Percentiles rank a stretch among this genome's conserved stretches.
phyloP scores from a whole-genome alignment of 768 basidiomycete species.

The Phylloporus scabripes region DNA sequence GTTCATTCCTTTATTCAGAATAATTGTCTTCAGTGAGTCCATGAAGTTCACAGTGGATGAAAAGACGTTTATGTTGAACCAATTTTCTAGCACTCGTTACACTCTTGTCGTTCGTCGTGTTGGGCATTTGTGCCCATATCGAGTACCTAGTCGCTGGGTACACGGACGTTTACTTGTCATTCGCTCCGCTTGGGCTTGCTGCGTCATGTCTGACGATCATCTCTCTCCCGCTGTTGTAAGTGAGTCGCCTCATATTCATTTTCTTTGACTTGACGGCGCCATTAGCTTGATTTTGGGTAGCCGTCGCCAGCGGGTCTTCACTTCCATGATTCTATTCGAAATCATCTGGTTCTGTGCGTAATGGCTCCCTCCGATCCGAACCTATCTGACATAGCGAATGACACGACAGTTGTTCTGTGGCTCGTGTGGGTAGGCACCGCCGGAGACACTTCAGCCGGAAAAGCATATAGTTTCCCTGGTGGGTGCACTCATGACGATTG shows the following conservation, averaged over 20 bases:
- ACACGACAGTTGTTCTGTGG: slow-evolving; percentile 18
- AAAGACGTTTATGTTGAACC: background rate
- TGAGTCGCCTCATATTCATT: background rate
- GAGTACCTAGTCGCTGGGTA: slow-evolving; percentile 9
- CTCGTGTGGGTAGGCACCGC: slow-evolving; percentile 18
- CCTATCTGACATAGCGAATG: background rate
- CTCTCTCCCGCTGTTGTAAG: slow-evolving; percentile 26
- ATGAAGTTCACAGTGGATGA: background rate
- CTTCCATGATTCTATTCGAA: slow-evolving; percentile 23
- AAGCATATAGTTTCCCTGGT: slow-evolving; percentile 7
- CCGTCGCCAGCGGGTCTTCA: slow-evolving; percentile 8
- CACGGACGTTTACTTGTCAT: background rate
- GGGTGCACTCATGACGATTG: slow-evolving; percentile 16
- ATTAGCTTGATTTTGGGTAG: slow-evolving; percentile 16
- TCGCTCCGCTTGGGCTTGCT: slow-evolving; percentile 16
- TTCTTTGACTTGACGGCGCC: background rate
- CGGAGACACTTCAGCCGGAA: slow-evolving; percentile 8
- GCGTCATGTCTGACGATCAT: slow-evolving; percentile 12
- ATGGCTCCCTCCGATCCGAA: background rate
- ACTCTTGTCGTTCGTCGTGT: slow-evolving; percentile 13
- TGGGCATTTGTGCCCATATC: slow-evolving; percentile 22
- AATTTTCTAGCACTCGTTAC: slow-evolving; percentile 9
- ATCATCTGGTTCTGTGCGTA: slow-evolving; percentile 24
- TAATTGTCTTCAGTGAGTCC: slow-evolving; percentile 20
- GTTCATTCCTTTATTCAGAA: slow-evolving; percentile 23